Base-by-base conservation (phyloP, 2,329 filamentous ascomycete genomes). In the Cladosporium sp. region DNA sequence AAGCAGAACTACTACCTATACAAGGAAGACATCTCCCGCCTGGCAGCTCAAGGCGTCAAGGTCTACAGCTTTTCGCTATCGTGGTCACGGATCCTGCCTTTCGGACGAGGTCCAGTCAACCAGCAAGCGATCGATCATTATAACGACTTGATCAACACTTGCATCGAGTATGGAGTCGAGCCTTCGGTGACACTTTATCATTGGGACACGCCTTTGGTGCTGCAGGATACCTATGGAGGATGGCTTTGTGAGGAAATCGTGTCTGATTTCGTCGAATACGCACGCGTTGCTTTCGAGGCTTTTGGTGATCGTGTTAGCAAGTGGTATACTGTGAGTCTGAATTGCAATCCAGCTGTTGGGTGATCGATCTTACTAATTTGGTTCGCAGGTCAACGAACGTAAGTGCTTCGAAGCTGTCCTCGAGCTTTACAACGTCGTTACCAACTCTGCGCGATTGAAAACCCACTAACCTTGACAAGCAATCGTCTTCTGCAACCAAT, bases 11-110 rank as follows among this genome's bases (percentile, higher is more conserved):
- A 78, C 53, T 77, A 73, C 44, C 61, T 73, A 9, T 78, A 77
- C 60, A 76, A 59, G 40, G 42, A 58, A 40, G 58, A 62, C 29
- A 58, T 62, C 30, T 55, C 57, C 68, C 52, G 66, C 67, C 20
- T 77, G 70, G 60, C 73, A 3, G 64, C 67, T 1, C 48, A 70
- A 17, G 65, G 67, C 3, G 56, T 68, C 11, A 63, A 64, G 12
- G 56, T 59, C 12, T 69, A 67, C 54, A 64, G 60, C 15, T 76
- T 77, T 58, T 70, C 67, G 1, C 71, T 78, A 27, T 66, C 73
- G 0, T 78, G 74, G 75, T 64, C 68, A 0, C 68, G 76, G 0
- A 73, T 78, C 41, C 60, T 77, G 8, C 76, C 75, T 0, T 77
- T 78, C 44, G 72, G 69, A 1, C 54, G 68, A 1, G 66, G 70